Base-by-base conservation (phyloP, 805 yeast genomes). In the Suhomyces sp. region DNA sequence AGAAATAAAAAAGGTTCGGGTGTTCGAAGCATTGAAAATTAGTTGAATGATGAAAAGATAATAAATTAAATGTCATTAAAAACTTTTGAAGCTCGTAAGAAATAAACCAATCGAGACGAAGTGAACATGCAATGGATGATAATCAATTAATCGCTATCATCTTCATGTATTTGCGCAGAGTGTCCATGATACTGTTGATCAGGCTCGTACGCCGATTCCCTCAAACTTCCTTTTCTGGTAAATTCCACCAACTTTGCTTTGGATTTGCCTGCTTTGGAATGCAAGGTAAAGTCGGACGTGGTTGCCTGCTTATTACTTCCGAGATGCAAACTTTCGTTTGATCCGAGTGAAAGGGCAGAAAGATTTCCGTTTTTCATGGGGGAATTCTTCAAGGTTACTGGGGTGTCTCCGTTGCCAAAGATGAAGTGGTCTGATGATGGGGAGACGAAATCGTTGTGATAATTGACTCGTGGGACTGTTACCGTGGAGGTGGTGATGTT, bases 221-320 rank as follows among this genome's bases (percentile, higher is more conserved):
- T 63, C 54, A 75, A 64, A 54, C 78, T 70, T 8, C 75, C 76
- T 57, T 72, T 72, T 57, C 81, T 65, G 4, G 80, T 76, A 54
- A 79, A 78, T 47, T 78, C 77, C 41, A 79, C 81, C 50, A 78
- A 65, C 60, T 79, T 78, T 10, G 80, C 79, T 45, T 67, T 67
- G 15, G 46, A 45, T 26, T 45, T 41, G 26, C 23, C 31, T 9
- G 45, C 46, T 22, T 44, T 38, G 26, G 22, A 29, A 19, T 26
- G 22, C 22, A 48, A 26, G 17, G 51, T 26, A 2, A 48, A 12
- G 9, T 48, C 51, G 6, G 45, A 47, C 8, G 45, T 24, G 41
- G 36, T 44, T 17, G 47, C 47, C 8, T 49, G 48, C 19, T 38
- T 45, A 26, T 41, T 49, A 40, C 44, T 46, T 33, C 56, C 49